Evolutionary conservation across 1,139 yeast genomes (phyloP), one percentile per base, ranked within the genome.

Genomic region (Pichia sp.): DNA sequence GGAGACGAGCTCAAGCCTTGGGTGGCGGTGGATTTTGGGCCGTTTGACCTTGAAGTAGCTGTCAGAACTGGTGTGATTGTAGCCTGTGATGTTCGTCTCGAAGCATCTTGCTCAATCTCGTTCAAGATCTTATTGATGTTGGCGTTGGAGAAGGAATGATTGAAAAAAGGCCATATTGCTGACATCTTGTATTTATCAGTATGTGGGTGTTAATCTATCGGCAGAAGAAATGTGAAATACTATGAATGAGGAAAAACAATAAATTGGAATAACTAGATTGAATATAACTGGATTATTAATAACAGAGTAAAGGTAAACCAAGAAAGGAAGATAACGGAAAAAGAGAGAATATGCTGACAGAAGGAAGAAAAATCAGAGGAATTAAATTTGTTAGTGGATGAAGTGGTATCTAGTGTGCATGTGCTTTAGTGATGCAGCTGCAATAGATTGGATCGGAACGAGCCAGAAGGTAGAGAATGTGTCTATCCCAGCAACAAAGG

Each of bases 91-190:
- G 30, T 43, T 45, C 57, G 51, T 26, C 54, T 50, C 11, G 55
- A 19, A 40, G 47, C 42, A 45, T 52, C 59, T 8, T 50, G 52
- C 36, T 69, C 72, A 13, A 69, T 69, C 55, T 69, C 72, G 15
- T 63, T 63, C 46, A 70, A 58, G 23, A 70, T 67, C 57, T 62
- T 64, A 55, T 69, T 66, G 45, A 70, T 70, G 30, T 65, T 62
- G 16, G 70, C 72, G 60, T 68, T 69, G 19, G 71, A 67, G 40
- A 68, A 66, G 4, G 71, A 64, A 29, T 64, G 59, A 55, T 69
- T 68, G 60, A 69, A 69, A 57, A 69, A 69, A 10, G 72, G 72
- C 72, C 72, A 69, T 51, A 69, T 69, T 46, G 67, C 65, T 41
- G 70, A 67, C 70, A 68, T 67, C 26, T 15, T 54, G 11, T 13